phyloP scores from a whole-genome alignment of 2,329 filamentous ascomycete genomes.

The Curvularia sp. region DNA sequence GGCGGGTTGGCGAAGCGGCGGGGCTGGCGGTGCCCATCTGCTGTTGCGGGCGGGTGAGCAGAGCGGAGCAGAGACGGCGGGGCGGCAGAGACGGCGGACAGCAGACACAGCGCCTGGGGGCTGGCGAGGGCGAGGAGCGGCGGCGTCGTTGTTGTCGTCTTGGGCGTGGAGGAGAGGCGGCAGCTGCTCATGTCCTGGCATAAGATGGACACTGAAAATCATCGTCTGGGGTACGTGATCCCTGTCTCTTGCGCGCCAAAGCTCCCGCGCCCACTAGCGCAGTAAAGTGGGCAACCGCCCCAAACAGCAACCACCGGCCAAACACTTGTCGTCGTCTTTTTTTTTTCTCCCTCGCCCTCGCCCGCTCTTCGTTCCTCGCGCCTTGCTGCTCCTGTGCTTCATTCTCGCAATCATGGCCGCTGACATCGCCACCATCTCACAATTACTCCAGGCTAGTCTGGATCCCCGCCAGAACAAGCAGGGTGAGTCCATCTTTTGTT shows the following conservation, averaged over 20 bases:
- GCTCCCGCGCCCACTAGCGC: slow-evolving; percentile 17
- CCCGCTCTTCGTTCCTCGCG: slow-evolving; percentile 4
- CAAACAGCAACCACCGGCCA: slow-evolving; percentile 28
- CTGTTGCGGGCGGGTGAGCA: slow-evolving; percentile 7
- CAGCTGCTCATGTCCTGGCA: slow-evolving; percentile 15
- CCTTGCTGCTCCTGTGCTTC: slow-evolving; percentile 7
- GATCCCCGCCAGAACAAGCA: slow-evolving; percentile 87
- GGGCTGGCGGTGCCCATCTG: slow-evolving; percentile 29
- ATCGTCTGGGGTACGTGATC: slow-evolving; percentile 22
- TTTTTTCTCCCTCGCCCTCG: slow-evolving; percentile 1
- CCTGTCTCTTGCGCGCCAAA: slow-evolving; percentile 10
- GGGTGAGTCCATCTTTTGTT: slow-evolving; percentile 63
- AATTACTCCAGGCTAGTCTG: slow-evolving; percentile 88
- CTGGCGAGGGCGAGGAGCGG: slow-evolving; percentile 1
- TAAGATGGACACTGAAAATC: slow-evolving; percentile 19
- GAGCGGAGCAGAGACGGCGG: background rate
- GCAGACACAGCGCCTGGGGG: slow-evolving; percentile 5
- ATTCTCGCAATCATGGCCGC: slow-evolving; percentile 60
- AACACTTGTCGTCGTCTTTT: slow-evolving; percentile 18
- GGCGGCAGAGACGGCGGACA: background rate
- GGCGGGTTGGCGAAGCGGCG: slow-evolving; percentile 21
- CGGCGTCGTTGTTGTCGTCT: background rate
- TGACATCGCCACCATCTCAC: slow-evolving; percentile 70
- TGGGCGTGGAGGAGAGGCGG: slow-evolving; percentile 7
- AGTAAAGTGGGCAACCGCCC: slow-evolving; percentile 10